Percentiles rank a stretch among this genome's conserved stretches.
Evolutionary conservation across 345 rosid genomes (phyloP).

Genomic region (Erucastrum elatum): DNA sequence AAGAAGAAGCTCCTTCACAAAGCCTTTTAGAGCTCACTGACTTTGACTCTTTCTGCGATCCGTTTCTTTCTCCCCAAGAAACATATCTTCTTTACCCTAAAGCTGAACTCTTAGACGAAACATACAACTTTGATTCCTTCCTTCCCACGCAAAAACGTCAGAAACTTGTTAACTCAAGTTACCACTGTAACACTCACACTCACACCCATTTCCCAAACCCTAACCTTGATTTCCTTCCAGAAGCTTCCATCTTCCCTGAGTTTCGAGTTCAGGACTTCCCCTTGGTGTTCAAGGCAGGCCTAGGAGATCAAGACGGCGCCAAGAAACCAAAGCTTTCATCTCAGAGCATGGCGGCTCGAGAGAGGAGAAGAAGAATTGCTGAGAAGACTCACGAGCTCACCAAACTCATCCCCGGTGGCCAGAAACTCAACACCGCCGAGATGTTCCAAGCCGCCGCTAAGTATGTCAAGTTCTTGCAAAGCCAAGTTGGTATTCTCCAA

Average conservation of each 20-base stretch:
- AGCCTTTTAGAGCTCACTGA: background rate
- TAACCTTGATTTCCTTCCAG: background rate
- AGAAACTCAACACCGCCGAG: slow-evolving; percentile 79
- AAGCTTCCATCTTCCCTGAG: slow-evolving; percentile 7
- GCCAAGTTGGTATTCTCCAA: slow-evolving; percentile 58
- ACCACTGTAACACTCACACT: slow-evolving; percentile 11
- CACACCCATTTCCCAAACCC: background rate
- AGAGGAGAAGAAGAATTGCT: slow-evolving; percentile 76
- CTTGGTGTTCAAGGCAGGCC: slow-evolving; percentile 1
- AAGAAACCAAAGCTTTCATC: slow-evolving; percentile 40
- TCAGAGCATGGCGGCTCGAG: slow-evolving; percentile 77
- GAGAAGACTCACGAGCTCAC: slow-evolving; percentile 78
- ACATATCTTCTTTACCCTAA: slow-evolving; percentile 3
- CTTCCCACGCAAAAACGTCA: slow-evolving; percentile 19
- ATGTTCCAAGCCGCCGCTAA: slow-evolving; percentile 84
- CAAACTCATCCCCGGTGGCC: slow-evolving; percentile 77
- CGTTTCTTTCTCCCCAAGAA: slow-evolving; percentile 29
- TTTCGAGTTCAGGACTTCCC: slow-evolving; percentile 20
- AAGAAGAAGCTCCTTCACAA: slow-evolving; percentile 18
- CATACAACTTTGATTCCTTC: slow-evolving; percentile 19
- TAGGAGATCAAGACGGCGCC: background rate
- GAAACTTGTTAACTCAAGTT: slow-evolving; percentile 14
- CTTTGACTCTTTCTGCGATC: slow-evolving; percentile 11
- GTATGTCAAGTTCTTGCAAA: slow-evolving; percentile 73
- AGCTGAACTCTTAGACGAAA: background rate